phyloP scores from a whole-genome alignment of 306 rosid genomes.

The Crataegus laevigata region DNA sequence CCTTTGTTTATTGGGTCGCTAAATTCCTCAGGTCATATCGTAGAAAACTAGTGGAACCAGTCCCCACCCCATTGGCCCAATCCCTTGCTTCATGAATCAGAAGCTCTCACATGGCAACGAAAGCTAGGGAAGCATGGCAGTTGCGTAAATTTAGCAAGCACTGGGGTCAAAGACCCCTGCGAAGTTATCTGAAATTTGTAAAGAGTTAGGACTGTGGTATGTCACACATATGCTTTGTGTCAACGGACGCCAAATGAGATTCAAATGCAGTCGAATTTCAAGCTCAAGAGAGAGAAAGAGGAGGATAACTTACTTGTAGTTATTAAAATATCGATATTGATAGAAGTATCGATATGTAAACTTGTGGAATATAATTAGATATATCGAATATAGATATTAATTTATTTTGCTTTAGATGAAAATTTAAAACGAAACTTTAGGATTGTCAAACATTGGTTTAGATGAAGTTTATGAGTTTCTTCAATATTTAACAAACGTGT shows the following conservation, averaged over 20 bases:
- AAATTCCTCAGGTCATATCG: not conserved
- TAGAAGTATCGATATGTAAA: too few relatives aligned
- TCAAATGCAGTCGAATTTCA: constrained; percentile 38
- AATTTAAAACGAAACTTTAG: too few relatives aligned
- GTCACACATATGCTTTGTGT: constrained; percentile 16
- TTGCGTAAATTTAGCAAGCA: not conserved
- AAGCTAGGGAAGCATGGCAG: not conserved
- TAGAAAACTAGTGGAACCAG: constrained; percentile 14
- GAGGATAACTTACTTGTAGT: too few relatives aligned
- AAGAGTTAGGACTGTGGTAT: not conserved
- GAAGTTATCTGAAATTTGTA: not conserved
- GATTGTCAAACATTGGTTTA: too few relatives aligned
- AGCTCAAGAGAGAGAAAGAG: not conserved
- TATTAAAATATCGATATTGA: too few relatives aligned
- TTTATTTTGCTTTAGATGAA: too few relatives aligned
- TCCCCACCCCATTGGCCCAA: not conserved
- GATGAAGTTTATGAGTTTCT: too few relatives aligned
- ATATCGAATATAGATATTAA: too few relatives aligned
- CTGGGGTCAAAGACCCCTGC: not conserved
- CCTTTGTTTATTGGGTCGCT: not conserved
- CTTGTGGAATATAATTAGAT: fast-evolving
- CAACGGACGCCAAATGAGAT: constrained; percentile 57
- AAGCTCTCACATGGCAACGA: not conserved
- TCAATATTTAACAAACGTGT: fast-evolving
- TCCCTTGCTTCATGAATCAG: not conserved